Percentiles rank a stretch among this genome's conserved stretches.
Conservation (phyloP, 805 yeast genomes). For the Pichia nakasei region DNA sequence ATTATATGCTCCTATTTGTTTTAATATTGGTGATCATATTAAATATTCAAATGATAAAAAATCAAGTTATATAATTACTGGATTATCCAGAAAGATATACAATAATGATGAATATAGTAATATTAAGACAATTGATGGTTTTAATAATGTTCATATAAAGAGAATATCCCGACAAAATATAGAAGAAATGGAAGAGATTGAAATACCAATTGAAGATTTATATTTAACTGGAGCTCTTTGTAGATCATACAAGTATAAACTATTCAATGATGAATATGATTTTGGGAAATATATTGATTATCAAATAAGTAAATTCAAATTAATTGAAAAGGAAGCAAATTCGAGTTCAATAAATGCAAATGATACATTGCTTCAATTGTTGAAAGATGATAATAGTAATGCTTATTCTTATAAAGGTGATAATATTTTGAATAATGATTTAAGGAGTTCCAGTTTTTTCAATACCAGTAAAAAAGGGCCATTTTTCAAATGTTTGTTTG, state of each 20-base stretch:
- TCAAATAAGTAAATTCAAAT: conserved; percentile 1
- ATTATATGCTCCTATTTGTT: conserved; percentile 15
- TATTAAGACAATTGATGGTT: conserved; percentile 11
- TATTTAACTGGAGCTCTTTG: conserved; percentile 5
- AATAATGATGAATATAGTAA: background rate
- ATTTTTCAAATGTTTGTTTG: conserved; percentile 10
- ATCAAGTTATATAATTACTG: conserved; percentile 11
- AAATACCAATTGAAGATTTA: conserved; percentile 5
- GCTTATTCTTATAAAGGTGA: too few species aligned
- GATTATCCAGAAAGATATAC: conserved; percentile 3
- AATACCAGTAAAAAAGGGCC: background rate
- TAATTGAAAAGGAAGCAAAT: background rate
- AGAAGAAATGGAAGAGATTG: conserved; percentile 3
- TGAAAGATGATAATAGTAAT: background rate
- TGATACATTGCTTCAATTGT: background rate
- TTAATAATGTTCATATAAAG: conserved; percentile 4
- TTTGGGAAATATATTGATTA: conserved; percentile 10
- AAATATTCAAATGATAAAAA: conserved; percentile 5
- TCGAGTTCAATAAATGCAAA: background rate
- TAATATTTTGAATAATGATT: background rate
- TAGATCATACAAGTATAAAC: conserved; percentile 6
- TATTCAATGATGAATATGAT: conserved; percentile 11
- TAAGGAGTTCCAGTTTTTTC: background rate
- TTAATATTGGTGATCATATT: conserved; percentile 13
- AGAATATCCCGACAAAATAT: background rate